phyloP scores from a whole-genome alignment of 495 filamentous ascomycete species.

The Podospora bellae-mahoneyi region DNA sequence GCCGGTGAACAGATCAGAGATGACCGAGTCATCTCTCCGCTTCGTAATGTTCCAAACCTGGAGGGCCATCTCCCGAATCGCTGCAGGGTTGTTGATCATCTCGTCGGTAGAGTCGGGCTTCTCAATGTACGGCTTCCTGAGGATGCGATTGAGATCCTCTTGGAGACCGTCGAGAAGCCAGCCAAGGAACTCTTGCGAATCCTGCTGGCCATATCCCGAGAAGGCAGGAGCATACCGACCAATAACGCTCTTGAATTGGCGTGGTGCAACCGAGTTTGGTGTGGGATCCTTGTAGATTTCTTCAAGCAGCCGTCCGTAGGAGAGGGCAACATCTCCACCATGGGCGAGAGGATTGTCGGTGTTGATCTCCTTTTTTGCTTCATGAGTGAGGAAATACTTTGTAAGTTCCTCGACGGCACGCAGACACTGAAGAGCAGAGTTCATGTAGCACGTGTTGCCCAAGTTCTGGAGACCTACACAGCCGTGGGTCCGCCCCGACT shows the following conservation, averaged over 20 bases:
- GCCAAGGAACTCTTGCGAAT: slow-evolving; percentile 96
- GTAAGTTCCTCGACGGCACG: slow-evolving; percentile 88
- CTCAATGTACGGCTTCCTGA: slow-evolving; percentile 95
- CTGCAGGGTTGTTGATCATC: slow-evolving; percentile 78
- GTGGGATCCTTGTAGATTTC: slow-evolving; percentile 65
- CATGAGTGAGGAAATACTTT: slow-evolving; percentile 76
- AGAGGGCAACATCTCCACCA: slow-evolving; percentile 74
- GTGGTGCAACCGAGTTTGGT: slow-evolving; percentile 63
- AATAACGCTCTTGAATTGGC: slow-evolving; percentile 74
- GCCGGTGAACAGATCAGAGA: slow-evolving; percentile 90
- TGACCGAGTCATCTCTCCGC: slow-evolving; percentile 88
- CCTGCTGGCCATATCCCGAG: slow-evolving; percentile 93
- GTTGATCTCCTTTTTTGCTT: slow-evolving; percentile 77
- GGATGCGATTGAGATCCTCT: slow-evolving; percentile 88
- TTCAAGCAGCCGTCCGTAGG: slow-evolving; percentile 70
- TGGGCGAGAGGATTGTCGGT: slow-evolving; percentile 77
- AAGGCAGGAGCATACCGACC: slow-evolving; percentile 78
- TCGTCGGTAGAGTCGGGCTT: slow-evolving; percentile 97
- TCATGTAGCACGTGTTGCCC: slow-evolving; percentile 99
- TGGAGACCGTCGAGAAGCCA: slow-evolving; percentile 93
- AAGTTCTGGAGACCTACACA: slow-evolving; percentile 82
- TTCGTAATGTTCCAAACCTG: slow-evolving; percentile 90
- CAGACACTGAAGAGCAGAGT: slow-evolving; percentile 91
- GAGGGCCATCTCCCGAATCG: slow-evolving; percentile 76
- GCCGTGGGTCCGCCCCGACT: slow-evolving; percentile 60